Evolutionary conservation across 306 rosid genomes (phyloP), one percentile per base, ranked within the genome.

Genomic region (Sindora glabra): DNA sequence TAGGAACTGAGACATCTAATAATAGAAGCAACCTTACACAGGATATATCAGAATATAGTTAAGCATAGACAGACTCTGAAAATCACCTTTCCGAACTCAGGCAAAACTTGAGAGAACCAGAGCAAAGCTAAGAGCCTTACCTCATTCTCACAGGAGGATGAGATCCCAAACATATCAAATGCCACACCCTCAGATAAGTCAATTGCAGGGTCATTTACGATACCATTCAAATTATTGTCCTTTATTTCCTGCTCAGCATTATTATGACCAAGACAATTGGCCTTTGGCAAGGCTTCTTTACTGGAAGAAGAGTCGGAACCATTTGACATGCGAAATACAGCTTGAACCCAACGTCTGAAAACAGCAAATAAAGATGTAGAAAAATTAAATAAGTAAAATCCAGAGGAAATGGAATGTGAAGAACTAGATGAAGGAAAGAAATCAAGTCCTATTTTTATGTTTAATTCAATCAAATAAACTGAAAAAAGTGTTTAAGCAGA

Each of bases 291-390:
- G 39, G 55, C 75, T 70, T 77, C 84, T 14, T 51, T 21, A 56
- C 56, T 26, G 7, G 77, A 55, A 70, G 78, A 68, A 56, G 71
- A 48, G 51, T 67, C 36, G 23, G 68, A 62, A 66, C 62, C 52
- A 48, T 76, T 86, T 65, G 89, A 77, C 70, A 57, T 63, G 23
- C 40, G 62, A 77, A 86, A 88, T 52, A 83, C 90, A 19, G 96
- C 98, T 81, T 88, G 98, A 48, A 88, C 79, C 98, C 98, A 92
- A 49, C 96, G 96, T 69, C 96, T 81, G 64, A 27, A 63, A 60
- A 64, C 62, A 59, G 14, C 62, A 69, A 51, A 69, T 3, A 78
- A 14, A 45, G 40, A 30, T 40, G 21, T 22, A 10, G 38, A 12
- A 47, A 25, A 61, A 41, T n/a, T 38, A 30, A 39, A 30, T 8